Base-by-base conservation (phyloP, 495 filamentous ascomycete species). In the Podospora pseudocomata region DNA sequence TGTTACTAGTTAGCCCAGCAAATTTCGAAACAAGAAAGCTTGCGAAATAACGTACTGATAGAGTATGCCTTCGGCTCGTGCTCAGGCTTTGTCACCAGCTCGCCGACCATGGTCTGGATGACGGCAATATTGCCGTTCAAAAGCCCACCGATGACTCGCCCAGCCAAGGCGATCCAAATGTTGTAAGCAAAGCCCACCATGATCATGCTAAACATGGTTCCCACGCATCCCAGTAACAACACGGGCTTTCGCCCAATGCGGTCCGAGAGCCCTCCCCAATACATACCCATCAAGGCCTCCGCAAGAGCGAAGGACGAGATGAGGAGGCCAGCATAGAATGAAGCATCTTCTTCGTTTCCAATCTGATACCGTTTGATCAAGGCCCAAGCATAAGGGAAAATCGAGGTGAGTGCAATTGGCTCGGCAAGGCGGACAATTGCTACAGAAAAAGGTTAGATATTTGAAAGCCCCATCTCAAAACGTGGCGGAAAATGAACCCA, bases 71-170 rank as follows among this genome's bases (percentile, higher is more conserved):
- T 85, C 66, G 91, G 92, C 76, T 95, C 92, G 80, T 95, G 90
- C 72, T 92, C 88, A 2, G 90, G 91, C 39, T 89, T 88, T 23
- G 83, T 88, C 58, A 94, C 90, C 63, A 94, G 71, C 75, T 96
- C 92, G 23, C 89, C 91, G 26, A 96, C 92, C 91, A 94, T 94
- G n/a, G 92, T 94, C 76, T 94, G 92, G 67, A 96, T 92, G 39
- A 96, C 92, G 11, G 89, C 92, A 72, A 94, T 89, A 70, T 96
- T 96, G 56, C 92, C 92, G 80, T 96, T 96, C 56, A 97, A 80
- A 4, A 90, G 78, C 26, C 93, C 93, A 15, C 91, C 92, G 6
- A 96, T 77, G n/a, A 87, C 84, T 67, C 93, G 83, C 18, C 91
- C 93, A 49, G 84, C 66, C 55, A 96, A 78, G 5, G 92, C 93